Evolutionary conservation across 2,329 filamentous ascomycete genomes (phyloP), one percentile per base, ranked within the genome.

Genomic region (Triangularia setosa): DNA sequence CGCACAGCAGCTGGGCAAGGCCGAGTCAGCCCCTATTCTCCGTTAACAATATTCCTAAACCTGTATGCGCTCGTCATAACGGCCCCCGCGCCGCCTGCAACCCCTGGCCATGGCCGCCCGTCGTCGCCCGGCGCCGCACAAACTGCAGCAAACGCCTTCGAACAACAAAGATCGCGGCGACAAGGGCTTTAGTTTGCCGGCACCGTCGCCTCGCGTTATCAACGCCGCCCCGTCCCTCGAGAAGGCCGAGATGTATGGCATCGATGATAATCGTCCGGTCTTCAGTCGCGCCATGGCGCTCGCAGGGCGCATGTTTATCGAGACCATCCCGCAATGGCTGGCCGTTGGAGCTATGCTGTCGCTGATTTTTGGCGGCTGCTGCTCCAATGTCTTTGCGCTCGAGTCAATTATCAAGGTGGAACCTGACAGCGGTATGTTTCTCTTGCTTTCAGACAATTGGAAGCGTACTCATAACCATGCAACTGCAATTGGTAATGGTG

Each of bases 351-450:
- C 84, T 64, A 96, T 96, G 84, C 83, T 94, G 64, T 84, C 83
- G 60, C 84, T 98, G 69, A 98, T 99, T 65, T 97, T 99, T 76
- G 95, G 95, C 60, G 95, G 95, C 64, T 75, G 73, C 68, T 71
- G 71, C 67, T 70, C 73, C 71, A 75, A 96, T 89, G 92, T 97
- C n/a, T 98, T 96, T 78, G 92, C 94, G 48, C 83, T 99, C 63
- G 95, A 99, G 78, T 91, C 92, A 56, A 96, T 98, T 72, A 88
- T 99, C 74, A 96, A 95, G 91, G 88, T 92, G 75, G 92, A 96
- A 75, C 90, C 93, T 53, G 87, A 88, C 63, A 94, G 91, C 73
- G 94, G 93, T 89, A 85, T 48, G 76, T 70, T 52, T 57, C 63
- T 30, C 61, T 58, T n/a, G 28, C 18, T 14, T 30, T n/a, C 58